A percentile compares a stretch with the other conserved stretches of the same genome.
phyloP scores from a whole-genome alignment of 768 basidiomycete species.

The Amanita jacksonii region DNA sequence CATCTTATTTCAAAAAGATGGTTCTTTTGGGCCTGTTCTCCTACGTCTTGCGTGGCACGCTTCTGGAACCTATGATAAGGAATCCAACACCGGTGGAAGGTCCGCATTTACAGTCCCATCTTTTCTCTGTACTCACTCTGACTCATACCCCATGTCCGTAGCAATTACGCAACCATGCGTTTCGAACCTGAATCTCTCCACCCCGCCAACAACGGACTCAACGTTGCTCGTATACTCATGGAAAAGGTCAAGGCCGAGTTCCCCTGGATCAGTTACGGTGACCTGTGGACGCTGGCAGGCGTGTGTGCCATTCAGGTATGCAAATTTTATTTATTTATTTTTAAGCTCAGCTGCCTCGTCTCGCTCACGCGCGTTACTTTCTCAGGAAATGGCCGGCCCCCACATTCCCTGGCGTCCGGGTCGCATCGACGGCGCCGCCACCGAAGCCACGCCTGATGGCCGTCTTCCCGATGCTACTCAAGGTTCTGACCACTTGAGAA shows the following conservation, averaged over 20 bases:
- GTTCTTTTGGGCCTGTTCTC: slow-evolving; percentile 80
- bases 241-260: slow-evolving; percentile 83
- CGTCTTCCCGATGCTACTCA: slow-evolving; percentile 83
- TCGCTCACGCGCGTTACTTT: too few species aligned
- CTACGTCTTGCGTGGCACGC: slow-evolving; percentile 91
- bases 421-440: slow-evolving; percentile 75
- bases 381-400: slow-evolving; percentile 84
- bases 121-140: too few species aligned
- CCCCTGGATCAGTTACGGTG: slow-evolving; percentile 93
- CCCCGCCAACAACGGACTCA: slow-evolving; percentile 74
- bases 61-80: slow-evolving; percentile 90
- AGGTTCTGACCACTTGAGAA: slow-evolving; percentile 77
- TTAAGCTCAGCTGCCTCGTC: too few species aligned
- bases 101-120: slow-evolving; percentile 25
- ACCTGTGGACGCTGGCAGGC: slow-evolving; percentile 94
- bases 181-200: slow-evolving; percentile 85
- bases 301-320: slow-evolving; percentile 74
- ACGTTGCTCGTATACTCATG: slow-evolving; percentile 73
- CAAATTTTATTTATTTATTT: too few species aligned
- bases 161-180: slow-evolving; percentile 98
- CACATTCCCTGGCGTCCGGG: slow-evolving; percentile 92
- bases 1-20: slow-evolving; percentile 39
- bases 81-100: slow-evolving; percentile 72
- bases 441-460: slow-evolving; percentile 75
- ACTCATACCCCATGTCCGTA: slow-evolving; percentile 16